phyloP scores from a whole-genome alignment of 345 rosid genomes.

The Turritis glabra region DNA sequence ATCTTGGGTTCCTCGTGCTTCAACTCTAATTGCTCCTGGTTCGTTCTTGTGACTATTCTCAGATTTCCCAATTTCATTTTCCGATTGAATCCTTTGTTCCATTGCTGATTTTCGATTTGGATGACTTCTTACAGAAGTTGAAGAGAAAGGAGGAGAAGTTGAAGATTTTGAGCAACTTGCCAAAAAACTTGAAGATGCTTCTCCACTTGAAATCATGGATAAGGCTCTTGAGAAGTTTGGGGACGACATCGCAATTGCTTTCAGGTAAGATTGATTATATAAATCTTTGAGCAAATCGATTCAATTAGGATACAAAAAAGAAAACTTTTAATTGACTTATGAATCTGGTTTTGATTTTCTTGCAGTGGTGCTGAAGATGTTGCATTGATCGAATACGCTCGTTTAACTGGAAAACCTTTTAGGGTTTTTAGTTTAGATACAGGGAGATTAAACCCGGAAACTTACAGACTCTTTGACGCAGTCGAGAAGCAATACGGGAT shows the following conservation, averaged over 20 bases:
- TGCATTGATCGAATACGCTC: constrained; percentile 91
- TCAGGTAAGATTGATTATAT: constrained; percentile 54
- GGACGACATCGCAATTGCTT: constrained; percentile 83
- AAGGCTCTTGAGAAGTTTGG: constrained; percentile 86
- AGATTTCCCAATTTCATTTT: not conserved
- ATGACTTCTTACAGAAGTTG: constrained; percentile 50
- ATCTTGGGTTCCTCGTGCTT: constrained; percentile 53
- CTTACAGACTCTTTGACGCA: constrained; percentile 64
- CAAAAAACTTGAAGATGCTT: constrained; percentile 59
- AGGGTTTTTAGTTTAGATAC: constrained; percentile 96
- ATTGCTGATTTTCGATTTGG: not conserved
- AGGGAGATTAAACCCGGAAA: constrained; percentile 88
- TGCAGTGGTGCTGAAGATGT: constrained; percentile 98
- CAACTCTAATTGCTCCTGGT: constrained; percentile 70
- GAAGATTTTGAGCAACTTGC: constrained; percentile 67
- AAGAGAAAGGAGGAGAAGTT: constrained; percentile 50
- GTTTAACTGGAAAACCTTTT: constrained; percentile 72
- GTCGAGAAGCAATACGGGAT: constrained; percentile 85
- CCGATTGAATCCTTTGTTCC: not conserved
- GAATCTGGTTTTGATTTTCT: not conserved
- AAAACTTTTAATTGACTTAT: not conserved
- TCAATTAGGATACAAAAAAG: not conserved
- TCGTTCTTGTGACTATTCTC: not conserved
- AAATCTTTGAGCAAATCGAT: not conserved
- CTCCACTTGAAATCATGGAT: constrained; percentile 92